Conservation (phyloP, 2,329 filamentous ascomycete species). For the Penicillium sp. region DNA sequence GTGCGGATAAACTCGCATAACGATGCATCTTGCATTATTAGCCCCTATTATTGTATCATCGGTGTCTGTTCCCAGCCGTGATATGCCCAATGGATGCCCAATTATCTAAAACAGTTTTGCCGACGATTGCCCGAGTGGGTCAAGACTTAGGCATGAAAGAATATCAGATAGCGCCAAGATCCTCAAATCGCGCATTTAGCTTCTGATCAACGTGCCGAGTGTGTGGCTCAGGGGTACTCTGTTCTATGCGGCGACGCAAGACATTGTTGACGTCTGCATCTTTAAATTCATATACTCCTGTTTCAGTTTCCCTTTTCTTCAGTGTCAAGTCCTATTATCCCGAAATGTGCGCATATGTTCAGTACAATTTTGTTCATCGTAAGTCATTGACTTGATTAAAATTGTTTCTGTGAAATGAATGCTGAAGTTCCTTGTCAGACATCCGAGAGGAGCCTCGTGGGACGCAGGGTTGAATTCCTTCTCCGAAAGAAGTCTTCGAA, state of each 20-base stretch:
- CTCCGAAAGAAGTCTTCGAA: neutral
- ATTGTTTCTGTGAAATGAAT: neutral
- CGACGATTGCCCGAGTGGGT: conserved; percentile 2
- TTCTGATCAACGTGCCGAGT: neutral
- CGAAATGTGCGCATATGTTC: neutral
- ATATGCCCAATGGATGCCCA: conserved; percentile 14
- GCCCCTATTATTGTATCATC: conserved; percentile 1
- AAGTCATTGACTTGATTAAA: neutral
- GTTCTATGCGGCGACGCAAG: neutral
- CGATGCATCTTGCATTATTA: neutral
- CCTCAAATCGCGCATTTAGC: neutral
- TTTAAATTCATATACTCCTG: neutral
- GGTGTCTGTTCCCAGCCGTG: neutral
- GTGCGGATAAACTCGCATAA: neutral
- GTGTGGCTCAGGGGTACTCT: conserved; percentile 1
- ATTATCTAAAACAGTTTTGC: conserved; percentile 6
- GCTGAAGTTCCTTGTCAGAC: neutral
- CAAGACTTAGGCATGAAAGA: neutral
- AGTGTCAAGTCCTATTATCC: neutral
- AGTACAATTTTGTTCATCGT: neutral
- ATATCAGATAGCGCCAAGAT: neutral
- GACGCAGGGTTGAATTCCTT: neutral
- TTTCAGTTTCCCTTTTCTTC: neutral
- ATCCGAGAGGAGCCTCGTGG: neutral
- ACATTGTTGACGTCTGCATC: neutral